Conservation (phyloP, 345 rosid genomes). For the Eucalyptus tenuipes region DNA sequence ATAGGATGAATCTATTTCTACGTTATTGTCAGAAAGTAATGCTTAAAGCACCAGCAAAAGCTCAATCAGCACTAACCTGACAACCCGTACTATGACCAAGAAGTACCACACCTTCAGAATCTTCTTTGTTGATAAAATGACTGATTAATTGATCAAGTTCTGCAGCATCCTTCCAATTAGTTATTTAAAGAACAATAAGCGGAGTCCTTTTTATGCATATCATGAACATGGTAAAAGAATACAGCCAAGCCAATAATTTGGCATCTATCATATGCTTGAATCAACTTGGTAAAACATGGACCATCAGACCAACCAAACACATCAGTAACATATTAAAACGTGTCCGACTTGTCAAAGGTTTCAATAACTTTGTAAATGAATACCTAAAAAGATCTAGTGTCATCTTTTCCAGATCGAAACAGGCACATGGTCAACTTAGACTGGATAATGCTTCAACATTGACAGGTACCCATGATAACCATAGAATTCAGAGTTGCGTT, state of each 20-base stretch:
- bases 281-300: not conserved
- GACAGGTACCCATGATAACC: not conserved
- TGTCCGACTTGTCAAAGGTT: not conserved
- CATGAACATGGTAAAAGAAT: not conserved
- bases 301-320: not conserved
- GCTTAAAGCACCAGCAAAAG: not conserved
- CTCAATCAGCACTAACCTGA: conserved; percentile 46
- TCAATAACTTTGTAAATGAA: not conserved
- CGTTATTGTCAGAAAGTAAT: not conserved
- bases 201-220: not conserved
- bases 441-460: not conserved
- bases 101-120: conserved; percentile 81
- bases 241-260: not conserved
- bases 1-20: not conserved
- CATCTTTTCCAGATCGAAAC: not conserved
- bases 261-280: not conserved
- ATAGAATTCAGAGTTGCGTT: not conserved
- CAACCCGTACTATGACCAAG: conserved; percentile 97
- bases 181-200: not conserved
- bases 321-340: not conserved
- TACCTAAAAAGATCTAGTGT: not conserved
- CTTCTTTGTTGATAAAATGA: conserved; percentile 87
- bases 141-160: conserved; percentile 87
- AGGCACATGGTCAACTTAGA: not conserved
- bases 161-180: conserved; percentile 54